Evolutionary conservation across 352 stramenopile species (phyloP).

Genomic region (Globisporangium uncinulatum): DNA sequence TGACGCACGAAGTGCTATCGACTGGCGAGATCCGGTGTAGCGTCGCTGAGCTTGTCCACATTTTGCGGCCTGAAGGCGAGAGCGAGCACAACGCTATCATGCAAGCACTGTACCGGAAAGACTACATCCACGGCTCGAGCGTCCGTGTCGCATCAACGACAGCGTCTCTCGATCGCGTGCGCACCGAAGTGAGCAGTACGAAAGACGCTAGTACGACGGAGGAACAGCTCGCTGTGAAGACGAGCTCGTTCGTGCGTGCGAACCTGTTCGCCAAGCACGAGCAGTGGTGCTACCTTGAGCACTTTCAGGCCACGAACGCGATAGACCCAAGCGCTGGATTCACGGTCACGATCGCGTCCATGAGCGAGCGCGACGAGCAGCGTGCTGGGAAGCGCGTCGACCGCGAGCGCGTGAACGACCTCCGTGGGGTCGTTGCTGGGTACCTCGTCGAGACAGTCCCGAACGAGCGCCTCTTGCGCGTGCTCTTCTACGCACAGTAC

Average conservation of each 20-base stretch:
- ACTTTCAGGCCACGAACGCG: conserved; percentile 7
- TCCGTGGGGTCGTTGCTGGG: conserved; percentile 19
- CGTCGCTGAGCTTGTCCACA: conserved; percentile 5
- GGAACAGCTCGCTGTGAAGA: conserved; percentile 14
- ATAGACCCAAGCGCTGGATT: conserved; percentile 14
- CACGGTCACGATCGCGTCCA: conserved; percentile 24
- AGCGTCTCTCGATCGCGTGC: background rate
- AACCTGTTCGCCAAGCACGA: conserved; percentile 11
- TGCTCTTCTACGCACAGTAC: conserved; percentile 32
- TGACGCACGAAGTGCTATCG: conserved; percentile 6
- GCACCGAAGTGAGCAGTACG: background rate
- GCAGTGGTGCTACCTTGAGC: conserved; percentile 14
- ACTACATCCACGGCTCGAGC: conserved; percentile 40
- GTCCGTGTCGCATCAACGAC: background rate
- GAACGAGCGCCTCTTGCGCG: conserved; percentile 19
- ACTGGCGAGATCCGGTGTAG: conserved; percentile 11
- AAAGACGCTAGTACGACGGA: background rate
- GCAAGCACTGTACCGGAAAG: conserved; percentile 11
- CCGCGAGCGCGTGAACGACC: conserved; percentile 20
- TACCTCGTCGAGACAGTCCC: conserved; percentile 28
- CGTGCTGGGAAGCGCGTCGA: conserved; percentile 17
- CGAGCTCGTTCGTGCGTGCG: conserved; percentile 12
- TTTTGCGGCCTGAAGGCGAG: conserved; percentile 4
- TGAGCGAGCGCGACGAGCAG: conserved; percentile 25
- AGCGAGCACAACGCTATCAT: conserved; percentile 11